Conservation (phyloP, 1,139 yeast species). For the Suhomyces yuchorum region DNA sequence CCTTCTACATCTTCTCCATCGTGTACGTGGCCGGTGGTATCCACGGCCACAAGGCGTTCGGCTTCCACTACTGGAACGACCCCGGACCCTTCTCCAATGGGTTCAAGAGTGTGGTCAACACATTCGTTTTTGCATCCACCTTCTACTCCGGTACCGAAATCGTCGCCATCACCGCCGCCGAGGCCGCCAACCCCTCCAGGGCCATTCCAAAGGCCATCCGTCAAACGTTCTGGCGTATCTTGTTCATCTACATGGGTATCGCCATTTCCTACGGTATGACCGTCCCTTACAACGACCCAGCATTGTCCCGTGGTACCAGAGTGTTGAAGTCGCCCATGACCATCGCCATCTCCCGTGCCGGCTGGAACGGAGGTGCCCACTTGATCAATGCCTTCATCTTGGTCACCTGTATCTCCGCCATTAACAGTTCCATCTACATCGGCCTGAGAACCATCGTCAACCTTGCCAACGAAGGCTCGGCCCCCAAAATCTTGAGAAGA, state of each 20-base stretch:
- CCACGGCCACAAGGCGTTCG: constrained; percentile 52
- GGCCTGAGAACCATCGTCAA: constrained; percentile 55
- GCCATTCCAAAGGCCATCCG: constrained; percentile 62
- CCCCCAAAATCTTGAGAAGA: constrained; percentile 45
- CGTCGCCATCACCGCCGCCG: constrained; percentile 58
- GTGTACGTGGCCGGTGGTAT: constrained; percentile 71
- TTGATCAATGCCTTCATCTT: constrained; percentile 54
- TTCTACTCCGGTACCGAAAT: constrained; percentile 62
- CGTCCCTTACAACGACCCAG: constrained; percentile 53
- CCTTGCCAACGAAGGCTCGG: constrained; percentile 52
- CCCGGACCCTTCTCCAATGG: constrained; percentile 48
- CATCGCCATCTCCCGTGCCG: constrained; percentile 47
- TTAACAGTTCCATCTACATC: constrained; percentile 54
- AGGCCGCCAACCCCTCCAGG: constrained; percentile 54
- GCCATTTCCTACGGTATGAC: constrained; percentile 56
- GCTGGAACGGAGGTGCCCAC: constrained; percentile 53
- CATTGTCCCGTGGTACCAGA: constrained; percentile 26
- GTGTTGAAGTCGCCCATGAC: constrained; percentile 47
- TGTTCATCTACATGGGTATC: constrained; percentile 57
- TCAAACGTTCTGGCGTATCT: constrained; percentile 57
- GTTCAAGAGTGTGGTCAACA: constrained; percentile 60
- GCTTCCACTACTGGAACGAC: constrained; percentile 52
- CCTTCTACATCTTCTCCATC: constrained; percentile 60
- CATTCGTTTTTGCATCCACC: constrained; percentile 69
- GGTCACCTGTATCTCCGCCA: constrained; percentile 55